Evolutionary conservation across 305 asterid species (phyloP), one percentile per base, ranked within the genome.

Genomic region (Nicotiana rustica): DNA sequence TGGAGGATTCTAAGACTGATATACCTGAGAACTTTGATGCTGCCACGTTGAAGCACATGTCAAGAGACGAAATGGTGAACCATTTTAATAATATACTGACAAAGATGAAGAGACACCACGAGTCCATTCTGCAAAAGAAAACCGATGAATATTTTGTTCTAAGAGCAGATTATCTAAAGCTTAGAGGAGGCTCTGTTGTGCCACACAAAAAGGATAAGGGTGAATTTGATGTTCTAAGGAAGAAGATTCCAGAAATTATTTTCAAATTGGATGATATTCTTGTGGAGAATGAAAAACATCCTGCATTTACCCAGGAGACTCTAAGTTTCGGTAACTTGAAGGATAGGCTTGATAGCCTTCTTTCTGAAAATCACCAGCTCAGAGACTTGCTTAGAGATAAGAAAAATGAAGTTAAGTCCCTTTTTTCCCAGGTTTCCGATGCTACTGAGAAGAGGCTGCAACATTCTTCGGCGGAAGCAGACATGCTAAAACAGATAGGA

Each of bases 41-140:
- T 77, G 91, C 87, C 31, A 92, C 81, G 80, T 86, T 96, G 82
- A 88, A 87, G 52, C 98, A 93, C 89, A 25, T 96, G 88, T 3
- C 64, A 1, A 89, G 83, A 84, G 97, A 92, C 78, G 89, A 77
- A 29, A 66, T 96, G 70, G 98, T 96, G 61, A 77, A 35, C 68
- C 82, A 92, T 86, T 96, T 94, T 79, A 93, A 89, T 81, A 35
- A 59, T 44, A 89, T 86, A 69, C 91, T 96, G 82, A 89, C 91
- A 61, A 86, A 87, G 88, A 86, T 92, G 85, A 94, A 66, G 87
- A 96, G 99, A 86, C 91, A 92, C 44, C 94, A 96, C 68, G 99
- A 96, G 85, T 90, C 95, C 65, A 90, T 87, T 82, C 80, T 92
- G 85, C 93, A 87, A 17, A 81, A 86, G 89, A 84, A 84, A 88